A percentile compares a stretch with the other conserved stretches of the same genome.
Evolutionary conservation across 2,329 filamentous ascomycete genomes (phyloP).

Genomic region (Monosporascus sp.): DNA sequence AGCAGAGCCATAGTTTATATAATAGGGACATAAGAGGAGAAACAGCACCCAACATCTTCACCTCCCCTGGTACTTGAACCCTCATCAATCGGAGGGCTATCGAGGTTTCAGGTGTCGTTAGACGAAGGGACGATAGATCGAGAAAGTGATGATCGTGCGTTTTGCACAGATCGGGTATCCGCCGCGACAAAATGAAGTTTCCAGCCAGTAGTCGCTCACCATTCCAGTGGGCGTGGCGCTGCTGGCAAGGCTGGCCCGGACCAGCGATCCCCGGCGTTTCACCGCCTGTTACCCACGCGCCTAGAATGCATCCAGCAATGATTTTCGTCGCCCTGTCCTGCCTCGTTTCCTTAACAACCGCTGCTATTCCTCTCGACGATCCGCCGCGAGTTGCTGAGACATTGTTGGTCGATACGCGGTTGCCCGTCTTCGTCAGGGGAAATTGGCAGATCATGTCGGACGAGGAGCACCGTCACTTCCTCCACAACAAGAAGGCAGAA

Average conservation of each 20-base stretch:
- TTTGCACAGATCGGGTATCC: slow-evolving; percentile 16
- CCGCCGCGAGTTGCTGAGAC: slow-evolving; percentile 23
- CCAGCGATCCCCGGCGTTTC: slow-evolving; percentile 18
- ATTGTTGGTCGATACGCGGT: slow-evolving; percentile 31
- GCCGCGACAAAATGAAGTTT: slow-evolving; percentile 15
- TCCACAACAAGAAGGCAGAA: slow-evolving; percentile 9
- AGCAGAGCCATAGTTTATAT: neutral
- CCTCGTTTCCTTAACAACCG: slow-evolving; percentile 17
- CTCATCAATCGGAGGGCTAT: no score
- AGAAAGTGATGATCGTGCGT: slow-evolving; percentile 17
- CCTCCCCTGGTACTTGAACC: neutral
- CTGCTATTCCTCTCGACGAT: slow-evolving; percentile 19
- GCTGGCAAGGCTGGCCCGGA: slow-evolving; percentile 6
- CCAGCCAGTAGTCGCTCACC: slow-evolving; percentile 7
- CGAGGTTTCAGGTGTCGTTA: no score
- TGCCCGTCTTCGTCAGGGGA: slow-evolving; percentile 27
- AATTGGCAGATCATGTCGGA: slow-evolving; percentile 32
- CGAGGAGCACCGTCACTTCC: slow-evolving; percentile 27
- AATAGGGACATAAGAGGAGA: neutral
- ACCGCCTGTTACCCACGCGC: slow-evolving; percentile 10
- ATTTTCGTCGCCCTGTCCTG: slow-evolving; percentile 26
- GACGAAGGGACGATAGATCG: neutral
- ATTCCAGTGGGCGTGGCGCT: slow-evolving; percentile 10
- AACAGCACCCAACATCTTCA: neutral
- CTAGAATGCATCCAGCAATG: slow-evolving; percentile 22